Conservation (phyloP, 2,329 filamentous ascomycete genomes). For the Aureobasidium subglaciale region DNA sequence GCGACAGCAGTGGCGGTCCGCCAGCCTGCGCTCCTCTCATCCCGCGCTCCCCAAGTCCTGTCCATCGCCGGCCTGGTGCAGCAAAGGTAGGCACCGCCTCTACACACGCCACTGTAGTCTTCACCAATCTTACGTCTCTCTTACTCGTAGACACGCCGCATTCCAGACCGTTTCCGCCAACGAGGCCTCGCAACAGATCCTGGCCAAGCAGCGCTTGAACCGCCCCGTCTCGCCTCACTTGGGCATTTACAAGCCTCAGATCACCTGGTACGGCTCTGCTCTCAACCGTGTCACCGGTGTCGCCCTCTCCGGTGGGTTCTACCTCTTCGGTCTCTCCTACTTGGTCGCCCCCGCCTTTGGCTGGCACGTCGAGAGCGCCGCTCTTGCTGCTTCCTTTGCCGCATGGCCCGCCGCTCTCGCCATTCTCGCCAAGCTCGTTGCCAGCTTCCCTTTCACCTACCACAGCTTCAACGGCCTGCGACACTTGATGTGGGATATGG, state of each 20-base stretch:
- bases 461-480: conserved; percentile 63
- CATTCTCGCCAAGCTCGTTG: conserved; percentile 49
- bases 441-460: conserved; percentile 61
- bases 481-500: conserved; percentile 65
- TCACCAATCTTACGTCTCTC: conserved; percentile 16
- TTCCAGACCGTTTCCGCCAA: conserved; percentile 50
- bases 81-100: conserved; percentile 37
- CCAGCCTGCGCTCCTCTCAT: conserved; percentile 40
- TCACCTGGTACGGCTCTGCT: conserved; percentile 73
- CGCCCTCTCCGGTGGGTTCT: conserved; percentile 64
- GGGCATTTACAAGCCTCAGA: conserved; percentile 74
- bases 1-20: conserved; percentile 34
- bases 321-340: conserved; percentile 75
- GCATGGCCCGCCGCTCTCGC: conserved; percentile 54
- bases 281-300: conserved; percentile 81
- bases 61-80: conserved; percentile 36
- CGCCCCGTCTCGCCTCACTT: conserved; percentile 84
- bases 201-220: conserved; percentile 69
- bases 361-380: conserved; percentile 59
- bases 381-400: conserved; percentile 57
- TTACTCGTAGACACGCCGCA: conserved; percentile 38
- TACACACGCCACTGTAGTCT: conserved; percentile 13
- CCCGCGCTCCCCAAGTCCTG: conserved; percentile 36
- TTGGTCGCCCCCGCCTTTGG: conserved; percentile 70
- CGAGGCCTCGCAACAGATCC: conserved; percentile 54